phyloP scores from a whole-genome alignment of 2,329 filamentous ascomycete genomes.

The Sporothrix pseudoabietina region DNA sequence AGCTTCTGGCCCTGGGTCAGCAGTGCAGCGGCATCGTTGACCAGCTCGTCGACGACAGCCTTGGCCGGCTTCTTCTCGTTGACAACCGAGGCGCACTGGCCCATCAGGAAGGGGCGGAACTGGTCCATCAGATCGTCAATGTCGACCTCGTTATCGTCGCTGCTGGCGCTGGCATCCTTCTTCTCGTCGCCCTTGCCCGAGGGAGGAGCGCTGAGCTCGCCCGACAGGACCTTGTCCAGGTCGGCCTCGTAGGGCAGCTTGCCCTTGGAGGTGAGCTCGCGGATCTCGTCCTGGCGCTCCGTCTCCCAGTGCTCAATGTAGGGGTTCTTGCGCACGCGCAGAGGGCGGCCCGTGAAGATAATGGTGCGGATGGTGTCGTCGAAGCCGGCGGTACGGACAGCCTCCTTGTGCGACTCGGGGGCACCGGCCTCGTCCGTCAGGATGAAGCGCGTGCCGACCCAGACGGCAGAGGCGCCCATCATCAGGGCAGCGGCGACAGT shows the following conservation, averaged over 20 bases:
- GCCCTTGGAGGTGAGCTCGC: slow-evolving; percentile 85
- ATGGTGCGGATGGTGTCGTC: slow-evolving; percentile 97
- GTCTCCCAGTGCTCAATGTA: slow-evolving; percentile 98
- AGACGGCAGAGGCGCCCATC: slow-evolving; percentile 89
- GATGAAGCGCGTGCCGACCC: slow-evolving; percentile 96
- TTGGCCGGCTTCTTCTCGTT: slow-evolving; percentile 91
- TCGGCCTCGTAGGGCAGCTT: slow-evolving; percentile 93
- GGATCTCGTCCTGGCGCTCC: slow-evolving; percentile 87
- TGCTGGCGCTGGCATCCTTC: slow-evolving; percentile 58
- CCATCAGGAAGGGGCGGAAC: slow-evolving; percentile 90
- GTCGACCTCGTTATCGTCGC: slow-evolving; percentile 65
- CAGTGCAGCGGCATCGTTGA: slow-evolving; percentile 73
- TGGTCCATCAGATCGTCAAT: slow-evolving; percentile 90
- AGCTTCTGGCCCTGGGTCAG: slow-evolving; percentile 69
- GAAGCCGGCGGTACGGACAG: slow-evolving; percentile 85
- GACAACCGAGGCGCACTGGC: slow-evolving; percentile 90
- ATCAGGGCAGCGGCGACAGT: slow-evolving; percentile 86
- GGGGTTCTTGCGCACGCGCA: slow-evolving; percentile 88
- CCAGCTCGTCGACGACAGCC: slow-evolving; percentile 91
- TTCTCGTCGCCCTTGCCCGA: slow-evolving; percentile 56
- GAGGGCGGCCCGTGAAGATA: slow-evolving; percentile 95
- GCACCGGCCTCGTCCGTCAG: slow-evolving; percentile 93
- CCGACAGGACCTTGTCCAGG: slow-evolving; percentile 73
- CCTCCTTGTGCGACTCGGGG: slow-evolving; percentile 90
- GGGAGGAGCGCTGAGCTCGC: slow-evolving; percentile 68